A percentile compares a stretch with the other conserved stretches of the same genome.
These are phyloP conservation scores for Podaxis pistillaris DNA, from an alignment of 768 basidiomycete genomes.

Conservation along the genomic window DNA sequence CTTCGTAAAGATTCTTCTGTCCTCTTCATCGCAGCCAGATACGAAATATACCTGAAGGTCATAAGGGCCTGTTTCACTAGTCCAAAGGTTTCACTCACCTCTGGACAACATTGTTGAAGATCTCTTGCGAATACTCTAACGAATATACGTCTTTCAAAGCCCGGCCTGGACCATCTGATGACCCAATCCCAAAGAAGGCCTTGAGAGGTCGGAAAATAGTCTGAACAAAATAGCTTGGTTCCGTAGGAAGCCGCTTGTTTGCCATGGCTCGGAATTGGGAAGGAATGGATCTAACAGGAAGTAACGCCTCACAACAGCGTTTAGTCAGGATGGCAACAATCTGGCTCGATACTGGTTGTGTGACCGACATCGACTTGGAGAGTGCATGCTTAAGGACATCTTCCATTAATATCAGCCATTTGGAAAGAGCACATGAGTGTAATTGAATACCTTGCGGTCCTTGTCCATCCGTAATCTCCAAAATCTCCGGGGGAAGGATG, in stretches of 20 bases:
- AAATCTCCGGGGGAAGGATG: constrained; percentile 51
- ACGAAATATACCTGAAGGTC: constrained; percentile 65
- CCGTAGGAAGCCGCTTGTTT: constrained; percentile 65
- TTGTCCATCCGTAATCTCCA: constrained; percentile 27
- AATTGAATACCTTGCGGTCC: constrained; percentile 47
- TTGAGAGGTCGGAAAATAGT: constrained; percentile 80
- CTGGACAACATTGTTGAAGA: constrained; percentile 72
- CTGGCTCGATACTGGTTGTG: constrained; percentile 59
- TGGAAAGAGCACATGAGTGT: background rate
- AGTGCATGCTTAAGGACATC: constrained; percentile 59
- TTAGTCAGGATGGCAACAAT: constrained; percentile 69
- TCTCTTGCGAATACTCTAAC: constrained; percentile 49
- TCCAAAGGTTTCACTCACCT: constrained; percentile 37
- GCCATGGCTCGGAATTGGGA: constrained; percentile 88
- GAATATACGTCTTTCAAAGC: constrained; percentile 55
- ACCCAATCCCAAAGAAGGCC: constrained; percentile 65
- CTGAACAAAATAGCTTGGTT: constrained; percentile 85
- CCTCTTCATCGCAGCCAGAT: constrained; percentile 84
- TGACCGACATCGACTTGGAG: constrained; percentile 43
- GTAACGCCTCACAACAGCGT: constrained; percentile 83
- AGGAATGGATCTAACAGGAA: constrained; percentile 84
- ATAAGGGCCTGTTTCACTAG: background rate
- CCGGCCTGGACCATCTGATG: constrained; percentile 56
- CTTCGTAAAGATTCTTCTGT: constrained; percentile 86
- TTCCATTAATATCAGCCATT: constrained; percentile 23